These are phyloP conservation scores for Syncephalastrum sp. DNA, from an alignment of 371 early-diverging fungal genomes.

Conservation along the genomic window DNA sequence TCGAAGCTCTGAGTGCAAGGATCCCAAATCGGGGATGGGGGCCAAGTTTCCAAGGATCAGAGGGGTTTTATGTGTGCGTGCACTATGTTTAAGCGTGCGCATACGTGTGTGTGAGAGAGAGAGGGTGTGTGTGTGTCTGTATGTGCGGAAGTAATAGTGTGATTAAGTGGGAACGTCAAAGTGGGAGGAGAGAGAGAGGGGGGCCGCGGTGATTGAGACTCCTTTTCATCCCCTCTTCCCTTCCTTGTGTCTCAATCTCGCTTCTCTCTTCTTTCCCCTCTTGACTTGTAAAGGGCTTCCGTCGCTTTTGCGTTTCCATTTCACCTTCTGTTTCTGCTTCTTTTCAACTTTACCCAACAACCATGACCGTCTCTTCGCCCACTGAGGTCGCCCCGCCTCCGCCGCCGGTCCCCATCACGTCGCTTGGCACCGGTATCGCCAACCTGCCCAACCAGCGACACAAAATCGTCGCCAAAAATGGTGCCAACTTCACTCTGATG, in stretches of 20 bases:
- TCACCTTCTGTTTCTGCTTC: constrained; percentile 5
- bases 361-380: constrained; percentile 28
- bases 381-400: constrained; percentile 34
- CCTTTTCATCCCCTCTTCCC: constrained; percentile 5
- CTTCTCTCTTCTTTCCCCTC: neutral
- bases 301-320: constrained; percentile 3
- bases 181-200: too few species aligned
- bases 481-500: constrained; percentile 94
- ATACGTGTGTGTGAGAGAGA: too few species aligned
- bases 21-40: too few species aligned
- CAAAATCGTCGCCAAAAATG: constrained; percentile 92
- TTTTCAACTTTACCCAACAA: constrained; percentile 1
- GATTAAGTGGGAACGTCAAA: too few species aligned
- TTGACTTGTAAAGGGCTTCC: neutral
- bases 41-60: too few species aligned
- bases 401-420: constrained; percentile 50
- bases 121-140: too few species aligned
- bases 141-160: too few species aligned
- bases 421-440: constrained; percentile 91
- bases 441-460: constrained; percentile 98
- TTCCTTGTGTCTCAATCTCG: constrained; percentile 4
- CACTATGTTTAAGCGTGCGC: too few species aligned
- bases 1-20: too few species aligned
- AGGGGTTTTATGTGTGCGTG: too few species aligned
- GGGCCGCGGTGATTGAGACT: too few species aligned